phyloP scores from a whole-genome alignment of 2,329 filamentous ascomycete genomes.

The Teratosphaeria epicoccoides region DNA sequence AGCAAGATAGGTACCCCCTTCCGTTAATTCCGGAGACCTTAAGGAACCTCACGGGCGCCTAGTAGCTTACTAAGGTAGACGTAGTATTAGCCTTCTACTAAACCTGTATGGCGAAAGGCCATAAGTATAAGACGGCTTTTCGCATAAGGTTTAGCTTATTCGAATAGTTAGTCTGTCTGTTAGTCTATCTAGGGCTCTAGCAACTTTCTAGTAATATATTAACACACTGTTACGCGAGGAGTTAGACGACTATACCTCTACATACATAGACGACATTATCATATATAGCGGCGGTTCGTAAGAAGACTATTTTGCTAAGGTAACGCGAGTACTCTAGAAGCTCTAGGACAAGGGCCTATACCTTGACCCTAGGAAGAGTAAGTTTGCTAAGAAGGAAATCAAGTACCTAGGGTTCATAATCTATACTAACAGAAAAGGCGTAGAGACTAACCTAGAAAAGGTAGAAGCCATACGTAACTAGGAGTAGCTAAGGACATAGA shows the following conservation, averaged over 20 bases:
- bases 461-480: too few species aligned
- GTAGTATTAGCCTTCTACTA: too few species aligned
- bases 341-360: conserved; percentile 2
- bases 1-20: too few species aligned
- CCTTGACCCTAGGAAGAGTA: conserved; percentile 2
- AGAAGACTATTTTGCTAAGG: background rate
- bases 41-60: too few species aligned
- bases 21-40: too few species aligned
- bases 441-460: too few species aligned
- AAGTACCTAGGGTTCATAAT: too few species aligned
- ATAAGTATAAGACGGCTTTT: conserved; percentile 3
- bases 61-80: too few species aligned
- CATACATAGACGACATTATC: conserved; percentile 3
- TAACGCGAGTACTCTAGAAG: background rate
- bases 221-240: conserved; percentile 8
- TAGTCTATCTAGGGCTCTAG: conserved; percentile 10
- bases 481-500: too few species aligned
- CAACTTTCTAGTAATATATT: conserved; percentile 17
- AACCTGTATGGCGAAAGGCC: background rate
- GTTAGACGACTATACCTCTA: conserved; percentile 7
- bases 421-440: too few species aligned
- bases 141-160: conserved; percentile 4
- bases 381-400: too few species aligned
- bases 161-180: conserved; percentile 13
- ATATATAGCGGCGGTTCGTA: background rate